Evolutionary conservation across 768 basidiomycete genomes (phyloP).

Genomic region (Rhodotorula graminis): DNA sequence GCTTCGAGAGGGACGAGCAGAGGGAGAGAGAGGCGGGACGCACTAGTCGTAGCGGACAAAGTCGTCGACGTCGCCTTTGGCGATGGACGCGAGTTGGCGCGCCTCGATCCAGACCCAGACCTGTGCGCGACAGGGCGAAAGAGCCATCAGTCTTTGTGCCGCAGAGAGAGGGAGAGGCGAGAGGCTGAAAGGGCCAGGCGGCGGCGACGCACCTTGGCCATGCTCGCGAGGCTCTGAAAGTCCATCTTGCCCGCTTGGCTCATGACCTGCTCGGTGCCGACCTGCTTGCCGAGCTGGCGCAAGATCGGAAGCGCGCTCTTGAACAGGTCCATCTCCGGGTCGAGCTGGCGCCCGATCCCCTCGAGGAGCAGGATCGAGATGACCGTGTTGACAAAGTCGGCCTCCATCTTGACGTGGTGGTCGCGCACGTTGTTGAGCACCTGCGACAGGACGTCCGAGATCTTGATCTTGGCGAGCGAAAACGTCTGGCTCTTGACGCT

Average conservation of each 20-base stretch:
- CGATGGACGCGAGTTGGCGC: slow-evolving; percentile 72
- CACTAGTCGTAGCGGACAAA: slow-evolving; percentile 82
- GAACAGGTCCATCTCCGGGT: slow-evolving; percentile 88
- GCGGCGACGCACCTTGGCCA: slow-evolving; percentile 69
- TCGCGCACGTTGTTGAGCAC: slow-evolving; percentile 77
- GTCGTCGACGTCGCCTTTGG: slow-evolving; percentile 75
- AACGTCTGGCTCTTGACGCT: slow-evolving; percentile 94
- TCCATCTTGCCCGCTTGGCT: slow-evolving; percentile 28
- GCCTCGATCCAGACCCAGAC: slow-evolving; percentile 93
- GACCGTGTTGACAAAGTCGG: slow-evolving; percentile 96
- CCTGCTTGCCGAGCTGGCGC: slow-evolving; percentile 82
- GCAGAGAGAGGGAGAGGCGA: background rate
- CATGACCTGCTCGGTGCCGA: slow-evolving; percentile 65
- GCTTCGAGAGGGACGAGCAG: background rate
- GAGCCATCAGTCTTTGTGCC: too few relatives aligned
- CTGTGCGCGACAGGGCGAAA: slow-evolving; percentile 49
- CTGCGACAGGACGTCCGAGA: slow-evolving; percentile 83
- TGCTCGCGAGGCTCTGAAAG: slow-evolving; percentile 64
- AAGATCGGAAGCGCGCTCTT: slow-evolving; percentile 91
- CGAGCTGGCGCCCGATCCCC: slow-evolving; percentile 89
- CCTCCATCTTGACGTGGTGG: slow-evolving; percentile 98
- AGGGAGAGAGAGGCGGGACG: slow-evolving; percentile 44
- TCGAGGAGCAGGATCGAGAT: slow-evolving; percentile 88
- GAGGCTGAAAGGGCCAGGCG: too few relatives aligned
- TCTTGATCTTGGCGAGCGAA: slow-evolving; percentile 91